Evolutionary conservation across 805 yeast species (phyloP).

Genomic region (Metschnikowia aberdeeniae): DNA sequence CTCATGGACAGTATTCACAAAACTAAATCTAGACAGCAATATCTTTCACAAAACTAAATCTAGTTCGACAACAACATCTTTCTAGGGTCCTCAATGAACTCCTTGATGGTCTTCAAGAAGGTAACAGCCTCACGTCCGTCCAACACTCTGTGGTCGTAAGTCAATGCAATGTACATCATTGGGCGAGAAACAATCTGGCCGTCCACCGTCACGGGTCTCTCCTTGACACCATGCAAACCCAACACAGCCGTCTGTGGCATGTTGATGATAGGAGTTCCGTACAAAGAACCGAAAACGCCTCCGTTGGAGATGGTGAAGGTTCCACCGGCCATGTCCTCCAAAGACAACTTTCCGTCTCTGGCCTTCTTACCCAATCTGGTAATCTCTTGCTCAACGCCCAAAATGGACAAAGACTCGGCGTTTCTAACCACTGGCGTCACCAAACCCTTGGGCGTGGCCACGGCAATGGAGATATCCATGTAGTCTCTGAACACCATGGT

Average conservation of each 20-base stretch:
- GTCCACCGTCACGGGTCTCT: constrained; percentile 93
- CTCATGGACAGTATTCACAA: neutral
- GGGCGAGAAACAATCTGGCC: constrained; percentile 97
- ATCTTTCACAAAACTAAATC: neutral
- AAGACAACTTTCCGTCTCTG: constrained; percentile 91
- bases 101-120: constrained; percentile 93
- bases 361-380: constrained; percentile 82
- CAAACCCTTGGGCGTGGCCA: constrained; percentile 98
- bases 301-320: constrained; percentile 99
- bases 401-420: constrained; percentile 83
- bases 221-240: constrained; percentile 96
- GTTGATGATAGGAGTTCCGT: constrained; percentile 98
- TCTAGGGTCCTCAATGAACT: constrained; percentile 97
- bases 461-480: constrained; percentile 93
- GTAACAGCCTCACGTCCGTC: constrained; percentile 99
- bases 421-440: constrained; percentile 98
- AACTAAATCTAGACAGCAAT: no score
- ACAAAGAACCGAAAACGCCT: constrained; percentile 96
- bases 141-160: constrained; percentile 95
- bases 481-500: constrained; percentile 95
- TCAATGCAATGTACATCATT: constrained; percentile 98
- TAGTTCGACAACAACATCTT: constrained; percentile 67
- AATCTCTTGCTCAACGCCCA: constrained; percentile 89
- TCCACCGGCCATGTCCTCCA: constrained; percentile 99
- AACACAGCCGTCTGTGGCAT: constrained; percentile 97